A percentile compares a stretch with the other conserved stretches of the same genome.
Evolutionary conservation across 192 early-diverging fungal species (phyloP).

Genomic region (Gryganskiella cystojenkinii): DNA sequence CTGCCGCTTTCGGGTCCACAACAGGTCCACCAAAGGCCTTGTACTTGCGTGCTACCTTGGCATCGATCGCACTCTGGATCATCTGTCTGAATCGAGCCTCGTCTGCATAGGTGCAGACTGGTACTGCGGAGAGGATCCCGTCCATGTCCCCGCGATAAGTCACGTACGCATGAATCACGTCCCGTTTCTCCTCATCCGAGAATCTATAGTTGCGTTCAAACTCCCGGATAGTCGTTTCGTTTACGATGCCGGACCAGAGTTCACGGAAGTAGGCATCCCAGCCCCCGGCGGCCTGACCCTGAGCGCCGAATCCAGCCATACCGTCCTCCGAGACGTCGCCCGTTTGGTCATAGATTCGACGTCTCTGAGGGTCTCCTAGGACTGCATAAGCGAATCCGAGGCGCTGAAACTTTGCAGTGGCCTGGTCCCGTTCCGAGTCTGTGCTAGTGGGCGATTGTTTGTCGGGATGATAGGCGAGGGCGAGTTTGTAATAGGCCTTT

Average conservation of each 20-base stretch:
- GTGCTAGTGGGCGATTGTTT: slow-evolving; percentile 74
- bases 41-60: slow-evolving; percentile 61
- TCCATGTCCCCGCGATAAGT: slow-evolving; percentile 78
- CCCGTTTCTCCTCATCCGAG: slow-evolving; percentile 79
- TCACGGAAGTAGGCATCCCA: slow-evolving; percentile 89
- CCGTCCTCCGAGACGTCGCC: slow-evolving; percentile 63
- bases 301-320: slow-evolving; percentile 51
- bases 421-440: slow-evolving; percentile 67
- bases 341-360: slow-evolving; percentile 80
- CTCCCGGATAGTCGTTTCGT: slow-evolving; percentile 77
- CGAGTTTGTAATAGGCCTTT: slow-evolving; percentile 89
- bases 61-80: slow-evolving; percentile 72
- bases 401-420: slow-evolving; percentile 78
- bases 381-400: slow-evolving; percentile 81
- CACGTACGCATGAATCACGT: slow-evolving; percentile 75
- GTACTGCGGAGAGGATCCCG: slow-evolving; percentile 69
- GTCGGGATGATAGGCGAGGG: slow-evolving; percentile 89
- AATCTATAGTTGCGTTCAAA: slow-evolving; percentile 78
- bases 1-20: slow-evolving; percentile 52
- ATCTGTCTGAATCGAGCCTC: slow-evolving; percentile 68
- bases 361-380: slow-evolving; percentile 72
- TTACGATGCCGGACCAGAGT: slow-evolving; percentile 79
- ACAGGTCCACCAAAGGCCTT: slow-evolving; percentile 66
- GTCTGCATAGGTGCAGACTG: slow-evolving; percentile 72
- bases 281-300: slow-evolving; percentile 64